These are phyloP conservation scores for Myxozyma geophila DNA, from an alignment of 805 yeast genomes.

Conservation along the genomic window DNA sequence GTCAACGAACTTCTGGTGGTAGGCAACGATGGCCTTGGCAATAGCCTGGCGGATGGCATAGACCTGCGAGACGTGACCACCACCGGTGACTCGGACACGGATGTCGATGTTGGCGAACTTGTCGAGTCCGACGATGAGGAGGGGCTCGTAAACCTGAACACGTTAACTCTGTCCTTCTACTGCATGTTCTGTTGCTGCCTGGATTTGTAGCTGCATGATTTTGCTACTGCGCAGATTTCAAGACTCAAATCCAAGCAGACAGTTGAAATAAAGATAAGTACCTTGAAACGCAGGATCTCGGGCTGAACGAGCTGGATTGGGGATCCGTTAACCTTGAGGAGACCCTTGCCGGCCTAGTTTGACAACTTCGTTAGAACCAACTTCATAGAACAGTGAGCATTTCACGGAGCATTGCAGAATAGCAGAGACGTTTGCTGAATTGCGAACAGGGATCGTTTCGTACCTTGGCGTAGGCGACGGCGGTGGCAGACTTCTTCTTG, in stretches of 20 bases:
- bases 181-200: neutral
- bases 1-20: constrained; percentile 98
- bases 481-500: constrained; percentile 99
- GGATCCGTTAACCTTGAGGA: constrained; percentile 98
- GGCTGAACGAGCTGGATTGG: constrained; percentile 99
- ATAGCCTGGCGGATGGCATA: constrained; percentile 99
- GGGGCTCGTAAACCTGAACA: constrained; percentile 88
- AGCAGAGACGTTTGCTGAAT: no score
- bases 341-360: constrained; percentile 94
- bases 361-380: neutral
- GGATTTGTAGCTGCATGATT: neutral
- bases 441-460: neutral
- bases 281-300: constrained; percentile 97
- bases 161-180: neutral
- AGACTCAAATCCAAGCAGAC: neutral
- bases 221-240: neutral
- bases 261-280: constrained; percentile 3
- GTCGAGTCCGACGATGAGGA: constrained; percentile 97
- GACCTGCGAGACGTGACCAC: constrained; percentile 99
- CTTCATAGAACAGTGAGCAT: no score
- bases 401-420: no score
- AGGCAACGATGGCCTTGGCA: constrained; percentile 99
- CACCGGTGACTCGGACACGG: constrained; percentile 99
- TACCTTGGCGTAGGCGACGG: constrained; percentile 82
- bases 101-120: constrained; percentile 98